Conservation (phyloP, 2,329 filamentous ascomycete species). For the Fonsecaea multimorphosa region DNA sequence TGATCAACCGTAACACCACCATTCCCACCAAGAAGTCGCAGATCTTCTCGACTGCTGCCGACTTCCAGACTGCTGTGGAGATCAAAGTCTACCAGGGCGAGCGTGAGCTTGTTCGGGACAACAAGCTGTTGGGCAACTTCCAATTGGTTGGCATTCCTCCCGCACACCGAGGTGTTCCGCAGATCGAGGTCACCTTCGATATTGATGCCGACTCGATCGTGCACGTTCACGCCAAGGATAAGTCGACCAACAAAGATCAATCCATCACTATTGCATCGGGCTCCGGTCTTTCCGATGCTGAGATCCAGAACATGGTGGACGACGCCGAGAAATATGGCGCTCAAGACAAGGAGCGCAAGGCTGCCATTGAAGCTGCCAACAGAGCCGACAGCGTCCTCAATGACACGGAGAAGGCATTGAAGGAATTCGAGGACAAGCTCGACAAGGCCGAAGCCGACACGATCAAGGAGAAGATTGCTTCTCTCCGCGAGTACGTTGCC, state of each 20-base stretch:
- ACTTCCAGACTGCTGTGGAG: slow-evolving; percentile 98
- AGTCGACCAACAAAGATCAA: slow-evolving; percentile 99
- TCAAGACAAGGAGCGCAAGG: slow-evolving; percentile 95
- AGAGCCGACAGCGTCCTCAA: slow-evolving; percentile 93
- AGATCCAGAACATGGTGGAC: slow-evolving; percentile 97
- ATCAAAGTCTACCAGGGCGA: slow-evolving; percentile 99
- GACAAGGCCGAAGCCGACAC: slow-evolving; percentile 94
- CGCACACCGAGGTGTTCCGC: slow-evolving; percentile 92
- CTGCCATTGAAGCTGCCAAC: slow-evolving; percentile 94
- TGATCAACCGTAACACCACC: slow-evolving; percentile 99
- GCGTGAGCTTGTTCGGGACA: slow-evolving; percentile 97
- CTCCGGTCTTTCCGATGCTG: slow-evolving; percentile 90
- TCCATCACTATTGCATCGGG: slow-evolving; percentile 98
- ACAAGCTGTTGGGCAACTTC: slow-evolving; percentile 99
- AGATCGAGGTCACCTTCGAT: slow-evolving; percentile 98
- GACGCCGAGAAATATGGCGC: slow-evolving; percentile 97
- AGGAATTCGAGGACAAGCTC: slow-evolving; percentile 93
- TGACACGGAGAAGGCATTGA: slow-evolving; percentile 97
- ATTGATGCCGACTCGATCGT: slow-evolving; percentile 98
- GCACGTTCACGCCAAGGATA: slow-evolving; percentile 97
- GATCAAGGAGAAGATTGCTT: slow-evolving; percentile 90
- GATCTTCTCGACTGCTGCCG: slow-evolving; percentile 94
- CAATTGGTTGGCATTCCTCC: slow-evolving; percentile 97
- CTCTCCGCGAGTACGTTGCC: slow-evolving; percentile 85
- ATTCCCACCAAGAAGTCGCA: slow-evolving; percentile 99